A percentile compares a stretch with the other conserved stretches of the same genome.
Conservation (phyloP, 1,139 yeast species). For the Debaryomyces singareniensis region DNA sequence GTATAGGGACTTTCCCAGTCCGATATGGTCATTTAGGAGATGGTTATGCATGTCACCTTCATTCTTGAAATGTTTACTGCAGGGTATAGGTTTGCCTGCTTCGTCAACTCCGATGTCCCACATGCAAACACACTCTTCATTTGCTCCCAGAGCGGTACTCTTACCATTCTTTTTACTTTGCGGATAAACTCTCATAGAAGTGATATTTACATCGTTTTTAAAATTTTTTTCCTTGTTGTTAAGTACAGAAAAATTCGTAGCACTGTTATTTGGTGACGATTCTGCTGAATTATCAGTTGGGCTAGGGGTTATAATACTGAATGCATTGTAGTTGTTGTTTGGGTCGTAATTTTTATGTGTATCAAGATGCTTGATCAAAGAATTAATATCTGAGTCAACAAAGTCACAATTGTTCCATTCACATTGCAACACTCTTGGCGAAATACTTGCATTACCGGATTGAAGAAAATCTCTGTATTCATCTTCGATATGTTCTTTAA, state of each 20-base stretch:
- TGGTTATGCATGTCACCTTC: constrained; percentile 68
- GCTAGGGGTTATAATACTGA: constrained; percentile 12
- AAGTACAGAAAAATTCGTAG: constrained; percentile 18
- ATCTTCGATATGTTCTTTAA: constrained; percentile 47
- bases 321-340: constrained; percentile 2
- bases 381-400: constrained; percentile 43
- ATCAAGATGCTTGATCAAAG: constrained; percentile 56
- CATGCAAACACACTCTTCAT: constrained; percentile 31
- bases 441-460: constrained; percentile 3
- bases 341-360: constrained; percentile 30
- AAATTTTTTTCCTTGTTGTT: background rate
- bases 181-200: constrained; percentile 4
- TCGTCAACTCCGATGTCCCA: constrained; percentile 37
- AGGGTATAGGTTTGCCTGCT: constrained; percentile 31
- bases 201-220: background rate
- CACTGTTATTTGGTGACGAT: constrained; percentile 24
- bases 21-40: constrained; percentile 59
- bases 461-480: constrained; percentile 12
- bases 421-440: constrained; percentile 35
- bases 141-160: constrained; percentile 8
- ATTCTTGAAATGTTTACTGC: constrained; percentile 42
- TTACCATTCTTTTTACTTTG: constrained; percentile 1
- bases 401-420: constrained; percentile 71
- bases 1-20: constrained; percentile 66
- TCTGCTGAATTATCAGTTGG: constrained; percentile 9